Conservation (phyloP, 2,329 filamentous ascomycete species). For the Pseudopyrenochaeta lycopersici region DNA sequence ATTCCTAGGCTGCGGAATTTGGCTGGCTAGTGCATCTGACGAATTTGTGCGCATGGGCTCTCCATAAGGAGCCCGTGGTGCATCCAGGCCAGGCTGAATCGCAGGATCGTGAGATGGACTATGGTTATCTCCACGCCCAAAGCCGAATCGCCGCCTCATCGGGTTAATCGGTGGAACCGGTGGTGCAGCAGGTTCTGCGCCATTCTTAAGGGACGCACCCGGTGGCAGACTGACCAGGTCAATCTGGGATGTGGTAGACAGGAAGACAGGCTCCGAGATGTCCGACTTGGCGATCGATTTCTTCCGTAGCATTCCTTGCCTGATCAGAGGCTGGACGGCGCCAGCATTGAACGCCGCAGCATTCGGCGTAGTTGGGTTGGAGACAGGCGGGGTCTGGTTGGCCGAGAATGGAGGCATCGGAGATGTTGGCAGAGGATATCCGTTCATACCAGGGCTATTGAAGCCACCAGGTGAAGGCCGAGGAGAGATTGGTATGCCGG, state of each 20-base stretch:
- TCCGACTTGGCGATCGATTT: slow-evolving; percentile 67
- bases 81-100: slow-evolving; percentile 41
- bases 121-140: slow-evolving; percentile 50
- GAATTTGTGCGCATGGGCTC: slow-evolving; percentile 53
- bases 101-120: slow-evolving; percentile 47
- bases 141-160: slow-evolving; percentile 61
- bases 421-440: slow-evolving; percentile 52
- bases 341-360: slow-evolving; percentile 44
- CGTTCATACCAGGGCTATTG: slow-evolving; percentile 44
- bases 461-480: slow-evolving; percentile 46
- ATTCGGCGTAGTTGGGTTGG: slow-evolving; percentile 55
- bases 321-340: slow-evolving; percentile 35
- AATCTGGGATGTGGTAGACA: slow-evolving; percentile 65
- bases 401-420: slow-evolving; percentile 60
- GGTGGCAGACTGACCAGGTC: slow-evolving; percentile 66
- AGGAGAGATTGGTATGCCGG: slow-evolving; percentile 46
- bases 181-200: slow-evolving; percentile 47
- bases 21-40: slow-evolving; percentile 54
- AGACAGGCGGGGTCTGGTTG: slow-evolving; percentile 64
- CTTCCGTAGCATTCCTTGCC: slow-evolving; percentile 57
- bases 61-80: slow-evolving; percentile 42
- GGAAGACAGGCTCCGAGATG: slow-evolving; percentile 68
- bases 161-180: slow-evolving; percentile 69
- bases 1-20: slow-evolving; percentile 46
- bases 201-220: slow-evolving; percentile 64